Evolutionary conservation across 495 filamentous ascomycete genomes (phyloP).

Genomic region (Podospora didyma): DNA sequence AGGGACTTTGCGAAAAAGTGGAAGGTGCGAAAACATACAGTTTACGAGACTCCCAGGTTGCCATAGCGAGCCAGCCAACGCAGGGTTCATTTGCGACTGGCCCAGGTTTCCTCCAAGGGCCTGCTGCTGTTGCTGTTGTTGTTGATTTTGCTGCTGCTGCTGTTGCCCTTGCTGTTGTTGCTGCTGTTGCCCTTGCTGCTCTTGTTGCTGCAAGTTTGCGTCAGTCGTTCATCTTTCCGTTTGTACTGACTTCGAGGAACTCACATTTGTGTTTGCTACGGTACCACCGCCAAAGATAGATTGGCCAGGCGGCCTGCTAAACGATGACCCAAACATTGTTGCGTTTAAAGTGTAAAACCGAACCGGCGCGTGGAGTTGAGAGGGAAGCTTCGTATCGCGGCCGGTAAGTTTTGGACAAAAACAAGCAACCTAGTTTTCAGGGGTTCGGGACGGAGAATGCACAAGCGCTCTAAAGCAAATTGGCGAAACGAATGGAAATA

Average conservation of each 20-base stretch:
- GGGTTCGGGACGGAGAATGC: no score
- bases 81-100: constrained; percentile 2
- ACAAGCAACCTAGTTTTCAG: no score
- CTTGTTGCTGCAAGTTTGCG: constrained; percentile 7
- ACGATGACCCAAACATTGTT: constrained; percentile 7
- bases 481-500: no score
- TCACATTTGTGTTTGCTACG: constrained; percentile 16
- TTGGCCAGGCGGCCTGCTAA: constrained; percentile 20
- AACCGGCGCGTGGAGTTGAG: neutral
- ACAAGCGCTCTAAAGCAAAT: no score
- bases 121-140: constrained; percentile 32
- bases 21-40: constrained; percentile 28
- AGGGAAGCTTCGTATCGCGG: neutral
- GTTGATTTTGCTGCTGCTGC: constrained; percentile 27
- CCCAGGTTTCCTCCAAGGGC: constrained; percentile 17
- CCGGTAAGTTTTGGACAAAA: neutral
- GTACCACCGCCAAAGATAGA: constrained; percentile 21
- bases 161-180: constrained; percentile 25
- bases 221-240: neutral
- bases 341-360: neutral
- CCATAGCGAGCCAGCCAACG: constrained; percentile 43
- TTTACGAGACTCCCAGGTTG: constrained; percentile 41
- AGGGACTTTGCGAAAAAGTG: neutral
- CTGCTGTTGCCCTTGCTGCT: constrained; percentile 31
- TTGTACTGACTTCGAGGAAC: neutral